Base-by-base conservation (phyloP, 805 yeast species). In the Pichia rugopelliculosa region DNA sequence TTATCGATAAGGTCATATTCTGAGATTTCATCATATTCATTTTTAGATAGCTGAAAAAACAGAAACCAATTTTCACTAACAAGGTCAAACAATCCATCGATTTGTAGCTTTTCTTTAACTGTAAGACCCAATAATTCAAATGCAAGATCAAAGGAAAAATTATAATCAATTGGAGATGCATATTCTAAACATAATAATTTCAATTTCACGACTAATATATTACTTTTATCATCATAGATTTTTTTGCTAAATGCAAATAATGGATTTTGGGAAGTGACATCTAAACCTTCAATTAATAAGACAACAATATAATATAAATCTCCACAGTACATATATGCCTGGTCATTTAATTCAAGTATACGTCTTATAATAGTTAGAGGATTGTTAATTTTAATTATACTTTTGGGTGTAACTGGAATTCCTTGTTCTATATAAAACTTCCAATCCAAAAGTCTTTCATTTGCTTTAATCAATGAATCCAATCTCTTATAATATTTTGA, bases 21-120 rank as follows among this genome's bases (percentile, higher is more conserved):
- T n/a, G 45, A 42, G 20, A 47, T 41, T n/a, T 49, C 57, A 15
- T 53, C 59, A 33, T 69, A 58, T 13, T 61, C 65, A 44, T 53
- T 57, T 62, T 84, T 83, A 3, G 86, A 85, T 3, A 84, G 80
- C 56, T 87, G 95, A 56, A 81, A 83, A 51, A 84, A 78, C 0
- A 86, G 78, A 23, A 80, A 71, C 96, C 96, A 88, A 42, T 70
- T 65, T 17, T 66, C 66, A 45, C 54, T 57, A 12, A 64, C 44
- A 11, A 59, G 18, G 0, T 41, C 21, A 30, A 24, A 57, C 42
- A 54, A 51, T 53, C 23, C 49, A 13, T 49, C 48, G 5, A 39
- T 30, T 1, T 41, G 15, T 4, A 27, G 23, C 27, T 51, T 53
- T 18, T 38, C 17, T 3, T 45, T 39, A 24, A 56, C 39, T 0